Evolutionary conservation across 768 basidiomycete species (phyloP).

Genomic region (Macrolepiota fuliginosa): DNA sequence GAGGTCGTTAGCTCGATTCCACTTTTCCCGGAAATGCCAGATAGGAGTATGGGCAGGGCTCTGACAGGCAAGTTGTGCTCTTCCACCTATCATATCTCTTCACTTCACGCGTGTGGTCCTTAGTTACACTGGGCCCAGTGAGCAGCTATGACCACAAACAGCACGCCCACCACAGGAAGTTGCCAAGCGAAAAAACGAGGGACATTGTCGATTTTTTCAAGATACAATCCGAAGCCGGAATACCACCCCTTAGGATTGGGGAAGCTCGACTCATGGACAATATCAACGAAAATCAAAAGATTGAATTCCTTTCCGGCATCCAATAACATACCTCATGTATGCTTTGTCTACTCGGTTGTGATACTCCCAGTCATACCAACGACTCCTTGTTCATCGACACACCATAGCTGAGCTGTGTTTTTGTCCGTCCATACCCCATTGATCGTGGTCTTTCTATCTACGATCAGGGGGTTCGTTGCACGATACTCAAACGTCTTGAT

Average conservation of each 20-base stretch:
- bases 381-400: slow-evolving; percentile 49
- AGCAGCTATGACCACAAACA: background rate
- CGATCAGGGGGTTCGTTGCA: slow-evolving; percentile 63
- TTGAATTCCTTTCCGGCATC: background rate
- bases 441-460: slow-evolving; percentile 47
- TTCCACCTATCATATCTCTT: background rate
- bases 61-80: background rate
- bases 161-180: background rate
- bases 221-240: background rate
- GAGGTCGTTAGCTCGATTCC: background rate
- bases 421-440: slow-evolving; percentile 42
- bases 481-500: slow-evolving; percentile 64
- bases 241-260: background rate
- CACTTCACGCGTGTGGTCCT: background rate
- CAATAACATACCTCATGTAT: too few species aligned
- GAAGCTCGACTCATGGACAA: background rate
- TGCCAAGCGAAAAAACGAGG: background rate
- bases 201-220: background rate
- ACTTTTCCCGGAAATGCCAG: background rate
- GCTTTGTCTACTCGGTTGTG: background rate
- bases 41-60: background rate
- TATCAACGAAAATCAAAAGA: background rate
- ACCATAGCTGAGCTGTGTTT: slow-evolving; percentile 50
- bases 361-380: slow-evolving; percentile 69
- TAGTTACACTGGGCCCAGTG: background rate